phyloP scores from a whole-genome alignment of 352 stramenopile genomes.

The Phytophthora vignae region DNA sequence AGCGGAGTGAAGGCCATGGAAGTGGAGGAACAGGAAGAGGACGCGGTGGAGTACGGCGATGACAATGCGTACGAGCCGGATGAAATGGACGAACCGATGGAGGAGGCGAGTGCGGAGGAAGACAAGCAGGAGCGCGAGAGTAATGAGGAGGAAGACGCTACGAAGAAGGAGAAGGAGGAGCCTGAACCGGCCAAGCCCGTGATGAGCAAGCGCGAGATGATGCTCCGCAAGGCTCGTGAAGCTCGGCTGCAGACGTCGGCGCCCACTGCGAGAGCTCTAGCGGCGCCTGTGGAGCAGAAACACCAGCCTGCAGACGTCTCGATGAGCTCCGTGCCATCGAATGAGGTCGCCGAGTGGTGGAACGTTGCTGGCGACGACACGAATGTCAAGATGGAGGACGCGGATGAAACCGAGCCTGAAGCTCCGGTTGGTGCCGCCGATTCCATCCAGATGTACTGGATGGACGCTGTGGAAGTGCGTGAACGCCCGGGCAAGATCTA shows the following conservation, averaged over 20 bases:
- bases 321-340: constrained; percentile 73
- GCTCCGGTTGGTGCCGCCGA: constrained; percentile 51
- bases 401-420: constrained; percentile 39
- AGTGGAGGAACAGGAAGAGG: constrained; percentile 31
- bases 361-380: constrained; percentile 45
- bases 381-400: constrained; percentile 30
- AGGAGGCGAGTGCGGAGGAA: constrained; percentile 40
- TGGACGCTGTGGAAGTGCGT: constrained; percentile 96
- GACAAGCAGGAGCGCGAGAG: constrained; percentile 32
- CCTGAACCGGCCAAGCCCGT: constrained; percentile 21
- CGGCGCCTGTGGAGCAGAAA: constrained; percentile 44
- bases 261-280: constrained; percentile 64
- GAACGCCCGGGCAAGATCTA: constrained; percentile 95
- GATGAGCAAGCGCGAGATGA: constrained; percentile 79
- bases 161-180: constrained; percentile 21
- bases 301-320: constrained; percentile 25
- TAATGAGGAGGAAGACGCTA: neutral
- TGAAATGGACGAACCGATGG: constrained; percentile 42
- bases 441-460: constrained; percentile 96
- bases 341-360: constrained; percentile 91
- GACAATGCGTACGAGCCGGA: constrained; percentile 42
- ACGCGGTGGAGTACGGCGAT: constrained; percentile 40
- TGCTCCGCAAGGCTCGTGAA: constrained; percentile 75
- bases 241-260: constrained; percentile 65
- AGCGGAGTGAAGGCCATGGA: constrained; percentile 25